Evolutionary conservation across 2,329 filamentous ascomycete genomes (phyloP), one percentile per base, ranked within the genome.

Genomic region (Ophiocordyceps robertsii): DNA sequence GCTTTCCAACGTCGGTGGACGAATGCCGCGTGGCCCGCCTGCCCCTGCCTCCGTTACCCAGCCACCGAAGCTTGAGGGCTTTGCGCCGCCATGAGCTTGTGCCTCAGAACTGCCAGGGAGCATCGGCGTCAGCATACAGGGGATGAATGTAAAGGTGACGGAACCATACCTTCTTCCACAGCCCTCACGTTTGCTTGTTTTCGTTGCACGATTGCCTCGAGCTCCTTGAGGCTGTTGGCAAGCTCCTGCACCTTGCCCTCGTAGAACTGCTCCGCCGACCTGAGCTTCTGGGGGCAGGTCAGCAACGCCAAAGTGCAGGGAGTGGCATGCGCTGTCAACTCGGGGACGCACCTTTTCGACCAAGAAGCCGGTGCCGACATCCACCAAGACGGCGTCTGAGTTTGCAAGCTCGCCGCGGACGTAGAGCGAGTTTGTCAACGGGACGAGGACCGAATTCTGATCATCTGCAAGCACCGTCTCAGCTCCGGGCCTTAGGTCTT

Each of bases 341-440:
- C 2, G n/a, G 2, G 11, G 5, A 27, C 49, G 21, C 42, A 83
- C 82, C 77, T 98, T 98, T 65, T 96, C 89, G 42, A 96, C 81
- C 56, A 88, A 89, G 60, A 93, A 96, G 0, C 90, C 90, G 1
- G 90, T 96, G 17, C 90, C 90, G 17, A 95, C 79, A 61, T 96
- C 90, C 35, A 96, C 87, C 45, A 96, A 71, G 7, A 95, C 87
- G 47, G 79, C 80, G 44, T 85, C 75, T 2, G 81, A 73, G 60
- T 82, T 77, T 38, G 83, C 73, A 35, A 96, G 70, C 33, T 75
- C 80, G 29, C 90, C 93, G 24, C 84, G 83, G 14, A 98, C 90
- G 63, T 98, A 98, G 29, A 98, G 74, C 1, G 89, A 95, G 54
- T 85, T 92, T 12, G 92, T 98, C 47, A 98, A 66, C 0, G 93